These are phyloP conservation scores for Boletellus sp. DNA, from an alignment of 1,284 basidiomycete genomes.

Conservation along the genomic window DNA sequence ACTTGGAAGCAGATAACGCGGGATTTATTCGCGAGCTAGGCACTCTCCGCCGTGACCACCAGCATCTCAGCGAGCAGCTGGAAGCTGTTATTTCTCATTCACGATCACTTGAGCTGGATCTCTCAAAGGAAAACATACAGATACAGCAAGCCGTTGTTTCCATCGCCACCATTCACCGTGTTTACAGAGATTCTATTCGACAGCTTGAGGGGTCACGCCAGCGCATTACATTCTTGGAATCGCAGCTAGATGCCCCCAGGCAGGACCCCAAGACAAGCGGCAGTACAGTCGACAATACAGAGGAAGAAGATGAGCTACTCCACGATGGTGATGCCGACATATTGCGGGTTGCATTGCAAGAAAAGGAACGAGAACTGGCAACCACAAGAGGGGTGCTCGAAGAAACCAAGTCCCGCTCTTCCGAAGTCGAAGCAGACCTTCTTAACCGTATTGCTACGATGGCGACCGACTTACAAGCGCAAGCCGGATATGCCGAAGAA, in stretches of 20 bases:
- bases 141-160: constrained; percentile 30
- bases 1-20: constrained; percentile 17
- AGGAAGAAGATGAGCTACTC: constrained; percentile 7
- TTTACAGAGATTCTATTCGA: constrained; percentile 14
- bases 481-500: constrained; percentile 12
- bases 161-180: constrained; percentile 30
- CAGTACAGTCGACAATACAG: background rate
- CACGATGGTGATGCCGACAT: too few species aligned
- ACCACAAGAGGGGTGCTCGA: constrained; percentile 14
- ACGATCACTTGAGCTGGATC: constrained; percentile 10
- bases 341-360: constrained; percentile 21
- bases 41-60: constrained; percentile 8
- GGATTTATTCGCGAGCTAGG: constrained; percentile 15
- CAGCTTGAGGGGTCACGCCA: constrained; percentile 11
- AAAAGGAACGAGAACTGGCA: constrained; percentile 20
- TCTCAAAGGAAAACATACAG: constrained; percentile 13
- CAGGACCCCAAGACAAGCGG: constrained; percentile 10
- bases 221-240: constrained; percentile 16
- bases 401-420: constrained; percentile 14
- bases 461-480: constrained; percentile 14
- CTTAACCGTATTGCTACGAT: constrained; percentile 20
- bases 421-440: constrained; percentile 19
- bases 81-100: constrained; percentile 5
- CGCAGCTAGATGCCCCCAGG: constrained; percentile 10
- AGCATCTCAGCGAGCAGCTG: constrained; percentile 12